Evolutionary conservation across 768 basidiomycete genomes (phyloP).

Genomic region (Mycena latifolia): DNA sequence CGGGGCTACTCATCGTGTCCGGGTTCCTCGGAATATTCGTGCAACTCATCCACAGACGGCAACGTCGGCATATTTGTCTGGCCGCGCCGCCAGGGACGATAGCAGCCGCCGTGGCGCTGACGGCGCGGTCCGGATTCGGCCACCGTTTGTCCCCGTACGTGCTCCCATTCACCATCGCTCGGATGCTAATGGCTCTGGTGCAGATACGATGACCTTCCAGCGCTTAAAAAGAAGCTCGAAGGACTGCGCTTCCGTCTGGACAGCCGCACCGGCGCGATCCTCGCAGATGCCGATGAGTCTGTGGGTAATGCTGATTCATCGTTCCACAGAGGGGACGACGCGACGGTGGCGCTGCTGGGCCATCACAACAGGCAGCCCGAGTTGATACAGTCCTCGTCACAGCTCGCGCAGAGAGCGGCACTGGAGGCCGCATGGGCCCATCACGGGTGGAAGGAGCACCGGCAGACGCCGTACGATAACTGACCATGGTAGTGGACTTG

Average conservation of each 20-base stretch:
- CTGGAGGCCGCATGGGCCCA: slow-evolving; percentile 29
- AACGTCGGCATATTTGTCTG: slow-evolving; percentile 63
- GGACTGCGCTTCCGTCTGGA: slow-evolving; percentile 69
- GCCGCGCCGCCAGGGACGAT: slow-evolving; percentile 73
- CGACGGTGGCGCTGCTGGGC: slow-evolving; percentile 53
- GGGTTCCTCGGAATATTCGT: slow-evolving; percentile 61
- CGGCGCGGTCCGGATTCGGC: slow-evolving; percentile 72
- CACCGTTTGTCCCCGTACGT: slow-evolving; percentile 63
- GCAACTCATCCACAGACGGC: slow-evolving; percentile 60
- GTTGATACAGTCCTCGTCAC: slow-evolving; percentile 39
- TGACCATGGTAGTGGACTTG: too few relatives aligned
- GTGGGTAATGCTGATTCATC: slow-evolving; percentile 35
- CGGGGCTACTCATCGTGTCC: slow-evolving; percentile 59
- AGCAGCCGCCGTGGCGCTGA: slow-evolving; percentile 66
- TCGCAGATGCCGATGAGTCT: slow-evolving; percentile 63
- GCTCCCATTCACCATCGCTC: too few relatives aligned
- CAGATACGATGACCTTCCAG: slow-evolving; percentile 60
- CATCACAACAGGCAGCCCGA: slow-evolving; percentile 9
- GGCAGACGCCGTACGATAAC: slow-evolving; percentile 29
- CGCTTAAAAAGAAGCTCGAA: slow-evolving; percentile 61
- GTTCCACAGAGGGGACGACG: slow-evolving; percentile 50
- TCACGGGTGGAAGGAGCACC: slow-evolving; percentile 15
- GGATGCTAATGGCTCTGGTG: slow-evolving; percentile 6
- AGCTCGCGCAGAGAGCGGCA: slow-evolving; percentile 39
- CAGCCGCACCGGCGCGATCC: slow-evolving; percentile 68